Percentiles rank a stretch among this genome's conserved stretches.
phyloP scores from a whole-genome alignment of 2,329 filamentous ascomycete genomes.

The Pseudocercospora eumusae region DNA sequence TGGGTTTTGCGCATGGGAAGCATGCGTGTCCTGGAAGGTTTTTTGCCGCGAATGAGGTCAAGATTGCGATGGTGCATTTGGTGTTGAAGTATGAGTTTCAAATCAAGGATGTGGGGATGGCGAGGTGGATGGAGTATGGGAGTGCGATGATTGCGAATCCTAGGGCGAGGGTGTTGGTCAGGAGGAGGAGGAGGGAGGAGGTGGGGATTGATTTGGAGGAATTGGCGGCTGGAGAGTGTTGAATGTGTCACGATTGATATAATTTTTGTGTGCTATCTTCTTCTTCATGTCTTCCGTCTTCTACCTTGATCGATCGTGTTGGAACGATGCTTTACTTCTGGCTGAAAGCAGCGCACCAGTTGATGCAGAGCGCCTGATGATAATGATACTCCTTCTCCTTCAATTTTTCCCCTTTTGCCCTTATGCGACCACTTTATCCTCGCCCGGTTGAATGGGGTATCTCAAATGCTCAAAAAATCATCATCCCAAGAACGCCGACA shows the following conservation, averaged over 20 bases:
- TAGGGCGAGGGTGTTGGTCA: background rate
- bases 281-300: background rate
- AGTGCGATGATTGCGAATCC: background rate
- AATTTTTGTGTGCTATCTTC: background rate
- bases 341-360: background rate
- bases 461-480: constrained; percentile 26
- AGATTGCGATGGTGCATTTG: background rate
- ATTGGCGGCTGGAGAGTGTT: background rate
- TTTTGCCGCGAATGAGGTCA: background rate
- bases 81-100: background rate
- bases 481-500: constrained; percentile 5
- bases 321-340: constrained; percentile 2
- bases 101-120: background rate
- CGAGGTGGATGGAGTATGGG: background rate
- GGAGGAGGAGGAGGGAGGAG: background rate
- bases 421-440: background rate
- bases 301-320: background rate
- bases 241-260: background rate
- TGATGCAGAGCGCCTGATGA: constrained; percentile 4
- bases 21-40: background rate
- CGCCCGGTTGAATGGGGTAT: constrained; percentile 41
- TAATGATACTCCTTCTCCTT: background rate
- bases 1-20: background rate
- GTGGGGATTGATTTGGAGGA: background rate
- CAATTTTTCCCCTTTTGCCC: background rate